Percentiles rank a stretch among this genome's conserved stretches.
Conservation (phyloP, 768 basidiomycete genomes). For the Boletus tomentosulus region DNA sequence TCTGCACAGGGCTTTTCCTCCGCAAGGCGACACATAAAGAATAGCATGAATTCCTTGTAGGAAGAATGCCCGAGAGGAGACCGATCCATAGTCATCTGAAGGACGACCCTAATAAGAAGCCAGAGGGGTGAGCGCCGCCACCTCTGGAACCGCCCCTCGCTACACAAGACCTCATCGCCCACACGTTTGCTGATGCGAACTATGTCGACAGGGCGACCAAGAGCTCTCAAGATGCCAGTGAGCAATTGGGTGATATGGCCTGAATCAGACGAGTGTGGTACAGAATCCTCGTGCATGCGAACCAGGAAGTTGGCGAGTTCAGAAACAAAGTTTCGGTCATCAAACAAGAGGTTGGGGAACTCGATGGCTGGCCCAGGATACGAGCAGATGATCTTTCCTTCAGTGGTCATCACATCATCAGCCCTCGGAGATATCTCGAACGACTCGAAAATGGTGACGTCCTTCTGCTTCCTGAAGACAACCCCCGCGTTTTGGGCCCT, state of each 20-base stretch:
- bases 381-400: slow-evolving; percentile 40
- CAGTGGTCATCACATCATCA: slow-evolving; percentile 29
- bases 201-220: slow-evolving; percentile 15
- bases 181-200: neutral
- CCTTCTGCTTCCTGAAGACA: slow-evolving; percentile 30
- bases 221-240: slow-evolving; percentile 39
- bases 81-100: slow-evolving; percentile 30
- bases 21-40: slow-evolving; percentile 31
- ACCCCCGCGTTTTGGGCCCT: slow-evolving; percentile 46
- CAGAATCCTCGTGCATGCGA: slow-evolving; percentile 31
- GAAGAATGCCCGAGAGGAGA: slow-evolving; percentile 5
- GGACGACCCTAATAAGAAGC: slow-evolving; percentile 17
- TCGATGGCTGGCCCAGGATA: slow-evolving; percentile 44
- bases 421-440: slow-evolving; percentile 42
- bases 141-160: slow-evolving; percentile 7
- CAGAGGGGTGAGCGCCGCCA: slow-evolving; percentile 37
- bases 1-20: slow-evolving; percentile 11
- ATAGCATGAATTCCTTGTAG: slow-evolving; percentile 51
- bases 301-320: slow-evolving; percentile 39
- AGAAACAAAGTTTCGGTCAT: slow-evolving; percentile 25
- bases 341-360: slow-evolving; percentile 18
- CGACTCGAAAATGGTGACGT: slow-evolving; percentile 3
- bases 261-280: slow-evolving; percentile 28
- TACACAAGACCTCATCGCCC: slow-evolving; percentile 5
- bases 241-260: slow-evolving; percentile 45